Evolutionary conservation across 2,329 filamentous ascomycete genomes (phyloP).

Genomic region (Diaporthe caulivora): DNA sequence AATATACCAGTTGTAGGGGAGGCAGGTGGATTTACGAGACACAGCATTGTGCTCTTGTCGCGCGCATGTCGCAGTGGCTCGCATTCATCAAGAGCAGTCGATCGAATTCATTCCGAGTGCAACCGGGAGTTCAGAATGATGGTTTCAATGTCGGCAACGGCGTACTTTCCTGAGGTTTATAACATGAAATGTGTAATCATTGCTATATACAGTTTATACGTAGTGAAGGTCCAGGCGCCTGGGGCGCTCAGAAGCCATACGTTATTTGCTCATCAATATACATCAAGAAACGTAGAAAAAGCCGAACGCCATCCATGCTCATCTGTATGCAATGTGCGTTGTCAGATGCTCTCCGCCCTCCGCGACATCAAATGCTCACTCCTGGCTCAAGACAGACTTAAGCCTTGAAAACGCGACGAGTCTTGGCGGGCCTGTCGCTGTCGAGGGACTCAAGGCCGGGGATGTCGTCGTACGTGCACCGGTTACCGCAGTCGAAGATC

Average conservation of each 20-base stretch:
- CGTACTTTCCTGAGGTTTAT: too few relatives aligned
- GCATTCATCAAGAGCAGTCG: too few relatives aligned
- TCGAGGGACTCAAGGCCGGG: constrained; percentile 25
- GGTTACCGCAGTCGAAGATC: constrained; percentile 11
- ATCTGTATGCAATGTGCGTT: not conserved
- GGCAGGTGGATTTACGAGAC: too few relatives aligned
- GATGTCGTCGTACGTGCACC: constrained; percentile 24
- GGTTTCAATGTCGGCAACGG: too few relatives aligned
- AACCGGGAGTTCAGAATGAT: too few relatives aligned
- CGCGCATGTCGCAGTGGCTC: too few relatives aligned
- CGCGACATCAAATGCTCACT: not conserved
- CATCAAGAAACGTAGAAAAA: constrained; percentile 18
- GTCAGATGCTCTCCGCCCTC: not conserved
- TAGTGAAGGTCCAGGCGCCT: not conserved
- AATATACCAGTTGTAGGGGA: too few relatives aligned
- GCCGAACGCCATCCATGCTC: not conserved
- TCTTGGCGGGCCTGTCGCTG: constrained; percentile 8
- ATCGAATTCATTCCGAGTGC: too few relatives aligned
- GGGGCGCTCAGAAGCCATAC: not conserved
- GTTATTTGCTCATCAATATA: constrained; percentile 11
- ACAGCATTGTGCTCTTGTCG: too few relatives aligned
- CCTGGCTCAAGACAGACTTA: not conserved
- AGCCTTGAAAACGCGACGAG: constrained; percentile 17
- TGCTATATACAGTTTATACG: constrained; percentile 24
- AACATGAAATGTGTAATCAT: not conserved